A percentile compares a stretch with the other conserved stretches of the same genome.
phyloP scores from a whole-genome alignment of 768 basidiomycete genomes.

The Gloeostereum incarnatum region DNA sequence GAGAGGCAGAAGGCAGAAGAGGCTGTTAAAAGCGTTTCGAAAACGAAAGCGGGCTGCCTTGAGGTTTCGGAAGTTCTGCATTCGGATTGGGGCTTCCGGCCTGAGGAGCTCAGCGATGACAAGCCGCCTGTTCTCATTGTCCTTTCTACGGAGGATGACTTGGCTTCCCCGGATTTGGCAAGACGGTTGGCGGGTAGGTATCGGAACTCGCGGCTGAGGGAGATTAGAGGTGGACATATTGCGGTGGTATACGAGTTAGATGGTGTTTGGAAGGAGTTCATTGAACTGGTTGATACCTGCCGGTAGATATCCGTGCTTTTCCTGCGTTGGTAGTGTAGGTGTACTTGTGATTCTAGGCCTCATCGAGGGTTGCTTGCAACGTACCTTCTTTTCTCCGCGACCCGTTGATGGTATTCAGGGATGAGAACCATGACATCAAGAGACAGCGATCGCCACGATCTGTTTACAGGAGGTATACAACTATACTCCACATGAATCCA shows the following conservation, averaged over 20 bases:
- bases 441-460: too few relatives aligned
- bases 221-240: constrained; percentile 41
- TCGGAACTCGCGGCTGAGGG: constrained; percentile 29
- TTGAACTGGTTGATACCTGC: too few relatives aligned
- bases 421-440: too few relatives aligned
- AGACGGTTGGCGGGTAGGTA: constrained; percentile 36
- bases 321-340: too few relatives aligned
- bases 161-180: constrained; percentile 32
- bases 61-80: constrained; percentile 2
- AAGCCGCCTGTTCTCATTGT: constrained; percentile 36
- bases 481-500: too few relatives aligned
- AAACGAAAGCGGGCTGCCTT: constrained; percentile 1
- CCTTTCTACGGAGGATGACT: constrained; percentile 28
- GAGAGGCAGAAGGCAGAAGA: constrained; percentile 1
- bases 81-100: constrained; percentile 25
- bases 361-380: too few relatives aligned
- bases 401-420: too few relatives aligned
- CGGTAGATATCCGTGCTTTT: too few relatives aligned
- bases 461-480: too few relatives aligned
- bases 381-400: too few relatives aligned
- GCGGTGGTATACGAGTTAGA: constrained; percentile 34
- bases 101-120: constrained; percentile 30
- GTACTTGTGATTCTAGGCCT: too few relatives aligned
- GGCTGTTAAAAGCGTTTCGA: constrained; percentile 2
- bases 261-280: constrained; percentile 31